Conservation (phyloP, 495 filamentous ascomycete genomes). For the Penicillium odoratum region DNA sequence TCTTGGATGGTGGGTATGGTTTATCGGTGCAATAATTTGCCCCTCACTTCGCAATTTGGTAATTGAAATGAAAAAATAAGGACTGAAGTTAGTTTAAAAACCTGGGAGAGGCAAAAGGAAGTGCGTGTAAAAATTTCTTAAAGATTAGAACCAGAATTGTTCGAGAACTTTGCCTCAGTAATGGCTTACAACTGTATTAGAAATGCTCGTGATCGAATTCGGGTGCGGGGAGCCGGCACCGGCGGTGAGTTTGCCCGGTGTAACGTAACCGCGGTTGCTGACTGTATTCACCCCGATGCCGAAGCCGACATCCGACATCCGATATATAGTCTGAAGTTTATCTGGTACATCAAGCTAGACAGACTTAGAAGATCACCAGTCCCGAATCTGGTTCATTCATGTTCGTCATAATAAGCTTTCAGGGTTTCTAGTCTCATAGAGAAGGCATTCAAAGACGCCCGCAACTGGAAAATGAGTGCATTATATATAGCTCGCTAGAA, state of each 20-base stretch:
- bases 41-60: conserved; percentile 22
- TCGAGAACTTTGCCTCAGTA: conserved; percentile 19
- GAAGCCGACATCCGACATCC: too few relatives aligned
- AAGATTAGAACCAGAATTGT: conserved; percentile 7
- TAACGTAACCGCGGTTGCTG: background rate
- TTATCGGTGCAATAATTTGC: conserved; percentile 16
- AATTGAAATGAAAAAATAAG: background rate
- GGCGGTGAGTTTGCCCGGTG: background rate
- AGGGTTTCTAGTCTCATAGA: too few relatives aligned
- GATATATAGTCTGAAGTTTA: too few relatives aligned
- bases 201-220: conserved; percentile 28
- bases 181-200: conserved; percentile 31
- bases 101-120: background rate
- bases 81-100: background rate
- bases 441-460: too few relatives aligned
- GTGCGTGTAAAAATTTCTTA: background rate
- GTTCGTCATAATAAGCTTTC: too few relatives aligned
- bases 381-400: too few relatives aligned
- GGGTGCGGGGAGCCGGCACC: conserved; percentile 25
- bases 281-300: background rate
- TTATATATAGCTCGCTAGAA: background rate
- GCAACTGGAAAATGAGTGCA: too few relatives aligned
- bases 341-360: too few relatives aligned
- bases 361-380: background rate
- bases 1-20: conserved; percentile 19